These are phyloP conservation scores for Colletotrichum sp. DNA, from an alignment of 2,329 filamentous ascomycete species.

Conservation along the genomic window DNA sequence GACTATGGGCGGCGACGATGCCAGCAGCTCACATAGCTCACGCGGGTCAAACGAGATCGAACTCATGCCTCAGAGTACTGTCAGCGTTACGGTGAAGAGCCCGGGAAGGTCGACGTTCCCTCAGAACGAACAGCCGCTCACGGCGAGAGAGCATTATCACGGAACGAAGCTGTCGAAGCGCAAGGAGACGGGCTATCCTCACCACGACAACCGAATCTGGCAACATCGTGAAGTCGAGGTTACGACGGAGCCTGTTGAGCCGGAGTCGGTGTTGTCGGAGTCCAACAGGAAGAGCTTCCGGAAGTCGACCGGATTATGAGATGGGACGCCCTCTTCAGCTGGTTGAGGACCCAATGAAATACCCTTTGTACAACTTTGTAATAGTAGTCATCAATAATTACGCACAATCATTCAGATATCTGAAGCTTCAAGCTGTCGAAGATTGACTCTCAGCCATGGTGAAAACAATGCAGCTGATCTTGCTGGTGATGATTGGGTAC, in stretches of 20 bases:
- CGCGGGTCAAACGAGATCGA: constrained; percentile 6
- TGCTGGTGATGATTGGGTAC: neutral
- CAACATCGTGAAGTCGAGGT: constrained; percentile 17
- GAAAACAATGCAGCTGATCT: neutral
- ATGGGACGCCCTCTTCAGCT: neutral
- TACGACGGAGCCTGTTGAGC: constrained; percentile 18
- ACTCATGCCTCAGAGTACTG: neutral
- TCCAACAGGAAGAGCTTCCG: constrained; percentile 1
- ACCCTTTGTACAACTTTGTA: neutral
- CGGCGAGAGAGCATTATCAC: constrained; percentile 6
- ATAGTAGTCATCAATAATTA: neutral
- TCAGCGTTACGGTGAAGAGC: constrained; percentile 8
- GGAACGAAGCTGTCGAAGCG: neutral
- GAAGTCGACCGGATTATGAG: neutral
- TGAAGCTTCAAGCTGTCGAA: neutral
- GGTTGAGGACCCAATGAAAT: neutral
- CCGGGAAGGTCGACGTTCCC: neutral
- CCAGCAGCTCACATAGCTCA: constrained; percentile 16
- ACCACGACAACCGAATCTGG: constrained; percentile 13
- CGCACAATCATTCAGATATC: neutral
- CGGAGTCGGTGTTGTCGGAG: neutral
- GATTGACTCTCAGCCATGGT: neutral
- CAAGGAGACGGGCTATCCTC: neutral
- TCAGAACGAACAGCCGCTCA: neutral
- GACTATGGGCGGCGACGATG: constrained; percentile 21